Evolutionary conservation across 148 eudicot species (phyloP).

Genomic region (Chenopodium berlandieri): DNA sequence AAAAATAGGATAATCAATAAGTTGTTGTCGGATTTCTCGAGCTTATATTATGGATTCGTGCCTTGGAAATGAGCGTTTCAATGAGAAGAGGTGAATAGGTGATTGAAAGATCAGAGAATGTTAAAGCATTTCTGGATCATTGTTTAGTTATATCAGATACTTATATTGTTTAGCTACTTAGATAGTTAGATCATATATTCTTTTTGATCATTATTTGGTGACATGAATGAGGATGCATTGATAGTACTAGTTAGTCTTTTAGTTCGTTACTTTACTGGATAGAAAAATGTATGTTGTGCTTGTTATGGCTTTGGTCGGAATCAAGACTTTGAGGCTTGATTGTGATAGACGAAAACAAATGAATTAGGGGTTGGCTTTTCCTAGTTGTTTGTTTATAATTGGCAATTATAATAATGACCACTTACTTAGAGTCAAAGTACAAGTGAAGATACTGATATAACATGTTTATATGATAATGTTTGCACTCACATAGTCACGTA

Average conservation of each 20-base stretch:
- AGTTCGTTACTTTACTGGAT: background rate
- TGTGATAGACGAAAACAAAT: background rate
- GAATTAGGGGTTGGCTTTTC: background rate
- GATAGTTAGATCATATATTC: background rate
- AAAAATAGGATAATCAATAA: background rate
- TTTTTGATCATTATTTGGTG: no score
- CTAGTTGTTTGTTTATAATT: background rate
- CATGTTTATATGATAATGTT: no score
- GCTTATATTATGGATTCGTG: background rate
- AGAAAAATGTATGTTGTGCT: background rate
- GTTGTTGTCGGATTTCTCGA: background rate
- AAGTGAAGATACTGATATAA: no score
- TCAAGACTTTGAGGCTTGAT: background rate
- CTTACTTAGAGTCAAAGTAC: background rate
- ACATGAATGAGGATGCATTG: no score
- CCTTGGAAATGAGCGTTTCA: background rate
- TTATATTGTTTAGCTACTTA: background rate
- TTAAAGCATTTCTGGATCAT: background rate
- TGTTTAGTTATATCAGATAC: background rate
- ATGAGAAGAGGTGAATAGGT: background rate
- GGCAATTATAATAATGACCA: background rate
- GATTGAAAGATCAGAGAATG: background rate
- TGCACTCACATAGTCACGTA: no score
- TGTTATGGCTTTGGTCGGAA: background rate
- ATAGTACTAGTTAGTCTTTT: background rate